Evolutionary conservation across 176 grass and related monocot genomes (phyloP).

Genomic region (Microstegium vimineum): DNA sequence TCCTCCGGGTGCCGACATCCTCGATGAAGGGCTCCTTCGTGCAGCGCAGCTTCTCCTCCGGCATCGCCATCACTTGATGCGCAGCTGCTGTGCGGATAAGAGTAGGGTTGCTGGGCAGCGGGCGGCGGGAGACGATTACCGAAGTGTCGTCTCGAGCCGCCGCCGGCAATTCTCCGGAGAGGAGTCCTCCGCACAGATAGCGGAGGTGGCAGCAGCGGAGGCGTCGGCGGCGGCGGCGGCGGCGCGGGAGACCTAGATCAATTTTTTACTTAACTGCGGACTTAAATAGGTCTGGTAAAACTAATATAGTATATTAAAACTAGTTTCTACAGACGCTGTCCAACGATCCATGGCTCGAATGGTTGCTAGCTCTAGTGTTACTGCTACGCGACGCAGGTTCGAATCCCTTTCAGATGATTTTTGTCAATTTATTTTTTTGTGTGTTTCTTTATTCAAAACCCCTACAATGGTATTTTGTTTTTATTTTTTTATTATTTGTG

Average conservation of each 20-base stretch:
- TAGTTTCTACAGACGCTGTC: fast-evolving
- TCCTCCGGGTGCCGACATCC: slow-evolving; percentile 50
- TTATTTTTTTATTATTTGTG: too few relatives aligned
- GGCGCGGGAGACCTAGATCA: slow-evolving; percentile 7
- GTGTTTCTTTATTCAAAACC: too few relatives aligned
- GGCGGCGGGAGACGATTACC: not conserved
- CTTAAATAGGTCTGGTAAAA: not conserved
- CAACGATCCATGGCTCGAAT: fast-evolving
- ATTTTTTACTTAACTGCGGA: not conserved
- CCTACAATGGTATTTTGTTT: too few relatives aligned
- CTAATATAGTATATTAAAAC: fast-evolving
- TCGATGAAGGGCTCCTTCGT: slow-evolving; percentile 92
- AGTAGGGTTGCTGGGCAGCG: not conserved
- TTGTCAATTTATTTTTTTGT: too few relatives aligned
- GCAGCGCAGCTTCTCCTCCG: slow-evolving; percentile 77
- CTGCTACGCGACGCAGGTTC: not conserved
- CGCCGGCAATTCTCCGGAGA: not conserved
- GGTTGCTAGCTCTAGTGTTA: fast-evolving
- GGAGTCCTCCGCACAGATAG: not conserved
- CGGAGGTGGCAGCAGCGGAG: not conserved
- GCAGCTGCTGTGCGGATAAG: not conserved
- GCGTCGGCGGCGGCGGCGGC: not conserved
- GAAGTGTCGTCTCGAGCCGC: not conserved
- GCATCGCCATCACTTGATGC: slow-evolving; percentile 23
- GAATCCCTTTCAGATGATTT: not conserved